A percentile compares a stretch with the other conserved stretches of the same genome.
These are phyloP conservation scores for Kurtzmaniella quercitrusa DNA, from an alignment of 1,139 yeast genomes.

Conservation along the genomic window DNA sequence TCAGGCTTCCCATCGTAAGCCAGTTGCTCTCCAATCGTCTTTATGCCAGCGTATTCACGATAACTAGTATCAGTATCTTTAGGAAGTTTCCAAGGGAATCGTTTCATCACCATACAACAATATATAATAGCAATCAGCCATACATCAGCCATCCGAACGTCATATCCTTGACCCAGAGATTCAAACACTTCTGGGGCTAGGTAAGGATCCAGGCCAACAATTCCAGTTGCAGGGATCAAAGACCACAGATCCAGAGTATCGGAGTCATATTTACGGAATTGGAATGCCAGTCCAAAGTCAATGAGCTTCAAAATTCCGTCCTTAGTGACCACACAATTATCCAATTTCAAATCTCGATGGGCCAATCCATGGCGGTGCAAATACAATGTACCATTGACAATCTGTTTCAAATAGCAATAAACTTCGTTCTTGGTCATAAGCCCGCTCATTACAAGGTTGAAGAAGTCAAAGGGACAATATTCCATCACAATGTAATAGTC, in stretches of 20 bases:
- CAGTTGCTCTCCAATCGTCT: slow-evolving; percentile 4
- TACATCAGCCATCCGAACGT: slow-evolving; percentile 68
- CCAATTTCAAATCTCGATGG: slow-evolving; percentile 72
- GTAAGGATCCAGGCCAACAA: slow-evolving; percentile 80
- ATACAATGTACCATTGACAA: slow-evolving; percentile 55
- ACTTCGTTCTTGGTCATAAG: slow-evolving; percentile 55
- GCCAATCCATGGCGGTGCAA: slow-evolving; percentile 68
- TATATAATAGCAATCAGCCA: slow-evolving; percentile 78
- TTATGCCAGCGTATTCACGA: slow-evolving; percentile 33
- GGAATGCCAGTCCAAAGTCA: slow-evolving; percentile 76
- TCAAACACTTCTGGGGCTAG: slow-evolving; percentile 72
- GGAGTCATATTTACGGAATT: slow-evolving; percentile 39
- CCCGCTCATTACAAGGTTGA: slow-evolving; percentile 74
- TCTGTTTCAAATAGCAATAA: slow-evolving; percentile 66
- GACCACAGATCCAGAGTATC: slow-evolving; percentile 22
- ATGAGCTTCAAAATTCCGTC: slow-evolving; percentile 65
- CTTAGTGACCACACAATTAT: slow-evolving; percentile 66
- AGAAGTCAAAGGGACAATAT: slow-evolving; percentile 70
- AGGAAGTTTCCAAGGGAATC: slow-evolving; percentile 82
- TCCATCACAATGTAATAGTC: slow-evolving; percentile 69
- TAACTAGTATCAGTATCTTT: slow-evolving; percentile 52
- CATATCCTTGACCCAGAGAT: slow-evolving; percentile 45
- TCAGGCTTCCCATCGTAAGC: background rate
- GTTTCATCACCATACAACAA: slow-evolving; percentile 66
- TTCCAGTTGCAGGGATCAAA: slow-evolving; percentile 51